Conservation (phyloP, 192 early-diverging fungal species). For the Coemansia sp. region DNA sequence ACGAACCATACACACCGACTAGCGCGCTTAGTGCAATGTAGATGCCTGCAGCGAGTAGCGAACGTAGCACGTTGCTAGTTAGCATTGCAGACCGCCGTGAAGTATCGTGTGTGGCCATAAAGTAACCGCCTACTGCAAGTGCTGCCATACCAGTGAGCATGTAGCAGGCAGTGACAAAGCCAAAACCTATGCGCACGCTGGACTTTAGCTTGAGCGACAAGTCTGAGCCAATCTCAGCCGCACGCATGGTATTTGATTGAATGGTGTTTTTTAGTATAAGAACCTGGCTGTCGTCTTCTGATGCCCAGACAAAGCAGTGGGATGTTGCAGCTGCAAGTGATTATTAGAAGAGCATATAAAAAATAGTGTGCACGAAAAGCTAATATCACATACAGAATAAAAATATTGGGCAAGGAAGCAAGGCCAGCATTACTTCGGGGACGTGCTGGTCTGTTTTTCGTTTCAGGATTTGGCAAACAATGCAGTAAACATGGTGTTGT, state of each 20-base stretch:
- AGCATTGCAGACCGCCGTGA: conserved; percentile 32
- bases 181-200: conserved; percentile 24
- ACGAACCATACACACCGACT: conserved; percentile 22
- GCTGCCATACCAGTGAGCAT: conserved; percentile 31
- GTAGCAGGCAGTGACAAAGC: conserved; percentile 22
- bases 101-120: conserved; percentile 13
- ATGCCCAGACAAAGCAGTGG: neutral
- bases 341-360: too few relatives aligned
- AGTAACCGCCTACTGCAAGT: conserved; percentile 26
- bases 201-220: conserved; percentile 23
- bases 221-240: conserved; percentile 8
- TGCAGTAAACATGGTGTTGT: too few relatives aligned
- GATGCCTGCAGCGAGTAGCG: conserved; percentile 29
- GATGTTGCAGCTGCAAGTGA: neutral
- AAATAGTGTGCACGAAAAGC: too few relatives aligned
- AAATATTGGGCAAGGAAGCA: too few relatives aligned
- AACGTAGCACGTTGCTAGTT: conserved; percentile 24
- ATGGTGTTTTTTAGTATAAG: neutral
- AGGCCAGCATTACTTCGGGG: too few relatives aligned
- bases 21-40: conserved; percentile 20
- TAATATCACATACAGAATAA: too few relatives aligned
- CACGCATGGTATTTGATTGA: conserved; percentile 12
- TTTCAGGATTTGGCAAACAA: too few relatives aligned
- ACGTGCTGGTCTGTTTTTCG: too few relatives aligned
- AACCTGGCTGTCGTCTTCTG: neutral